Percentiles rank a stretch among this genome's conserved stretches.
Conservation (phyloP, 768 basidiomycete species). For the Dioszegia aurantiaca region DNA sequence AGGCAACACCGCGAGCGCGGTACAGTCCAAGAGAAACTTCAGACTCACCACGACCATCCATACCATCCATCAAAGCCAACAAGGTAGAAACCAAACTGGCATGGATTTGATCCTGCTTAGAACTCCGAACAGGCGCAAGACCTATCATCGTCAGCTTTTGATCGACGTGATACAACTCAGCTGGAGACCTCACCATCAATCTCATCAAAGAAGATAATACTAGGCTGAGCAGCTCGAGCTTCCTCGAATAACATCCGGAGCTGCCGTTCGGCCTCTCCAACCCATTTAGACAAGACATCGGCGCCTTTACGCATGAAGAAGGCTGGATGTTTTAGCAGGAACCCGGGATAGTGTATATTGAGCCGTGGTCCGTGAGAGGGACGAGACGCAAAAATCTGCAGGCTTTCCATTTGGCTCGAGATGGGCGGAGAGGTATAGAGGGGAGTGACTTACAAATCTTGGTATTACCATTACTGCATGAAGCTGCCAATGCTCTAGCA, state of each 20-base stretch:
- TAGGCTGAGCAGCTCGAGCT: constrained; percentile 84
- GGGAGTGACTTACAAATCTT: constrained; percentile 68
- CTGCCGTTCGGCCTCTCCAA: constrained; percentile 96
- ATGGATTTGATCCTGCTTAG: constrained; percentile 98
- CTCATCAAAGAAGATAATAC: constrained; percentile 99
- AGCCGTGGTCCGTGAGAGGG: no score
- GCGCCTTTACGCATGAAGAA: constrained; percentile 99
- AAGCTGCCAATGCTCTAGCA: constrained; percentile 89
- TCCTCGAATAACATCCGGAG: constrained; percentile 93
- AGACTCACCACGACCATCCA: constrained; percentile 78
- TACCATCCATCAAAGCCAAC: constrained; percentile 96
- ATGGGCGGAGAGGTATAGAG: neutral
- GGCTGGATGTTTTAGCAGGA: no score
- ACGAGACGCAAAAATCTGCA: no score
- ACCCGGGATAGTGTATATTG: no score
- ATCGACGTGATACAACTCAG: neutral
- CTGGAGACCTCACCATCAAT: constrained; percentile 69
- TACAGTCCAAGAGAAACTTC: neutral
- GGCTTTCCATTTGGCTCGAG: no score
- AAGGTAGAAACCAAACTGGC: constrained; percentile 95
- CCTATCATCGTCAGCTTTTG: constrained; percentile 20
- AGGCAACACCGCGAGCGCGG: no score
- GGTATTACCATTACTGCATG: constrained; percentile 78
- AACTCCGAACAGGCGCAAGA: constrained; percentile 94
- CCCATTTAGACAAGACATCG: constrained; percentile 97